Evolutionary conservation across 78 protist genomes (phyloP), one percentile per base, ranked within the genome.

Genomic region (Emiliania huxleyi): DNA sequence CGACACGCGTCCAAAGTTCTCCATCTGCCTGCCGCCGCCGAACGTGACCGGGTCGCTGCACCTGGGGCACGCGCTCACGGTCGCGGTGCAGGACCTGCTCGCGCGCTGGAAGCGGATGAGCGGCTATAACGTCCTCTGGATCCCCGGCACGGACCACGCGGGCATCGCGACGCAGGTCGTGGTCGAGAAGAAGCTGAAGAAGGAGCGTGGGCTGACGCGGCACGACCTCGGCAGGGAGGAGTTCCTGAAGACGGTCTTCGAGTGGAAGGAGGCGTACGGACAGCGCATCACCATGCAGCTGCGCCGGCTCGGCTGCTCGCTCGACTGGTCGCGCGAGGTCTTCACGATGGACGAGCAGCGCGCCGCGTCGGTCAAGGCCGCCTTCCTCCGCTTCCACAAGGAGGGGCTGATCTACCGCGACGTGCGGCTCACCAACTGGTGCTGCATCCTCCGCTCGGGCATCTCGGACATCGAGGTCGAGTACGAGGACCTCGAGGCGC

Each of bases 31-130:
- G 37, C 99, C 99, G 37, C 99, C 99, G 48, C 99, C 99, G 43
- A 99, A 99, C 95, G 99, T 99, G 87, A 99, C 99, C 19, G 99
- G 99, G 37, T 25, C 96, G 5, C 97, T 99, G 29, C 99, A 99
- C 94, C 43, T 99, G 5, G 99, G 99, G 22, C 99, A 99, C 94
- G 99, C 99, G n/a, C 95, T 99, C 87, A 97, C 98, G 38, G 52
- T 88, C 73, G 38, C 91, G 25, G 52, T 71, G 18, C 90, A 94
- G 75, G 96, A 96, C 77, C 25, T 91, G 25, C 71, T 96, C n/a
- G 46, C 91, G 62, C 85, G 98, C 42, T 94, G 81, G 90, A 1
- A 94, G 85, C 44, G 97, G 11, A 96, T 96, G 98, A 19, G 48
- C 23, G 98, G 98, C 21, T 56, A 55, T 91, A 79, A 92, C 35